These are phyloP conservation scores for Metschnikowia gruessii DNA, from an alignment of 805 yeast genomes.

Conservation along the genomic window DNA sequence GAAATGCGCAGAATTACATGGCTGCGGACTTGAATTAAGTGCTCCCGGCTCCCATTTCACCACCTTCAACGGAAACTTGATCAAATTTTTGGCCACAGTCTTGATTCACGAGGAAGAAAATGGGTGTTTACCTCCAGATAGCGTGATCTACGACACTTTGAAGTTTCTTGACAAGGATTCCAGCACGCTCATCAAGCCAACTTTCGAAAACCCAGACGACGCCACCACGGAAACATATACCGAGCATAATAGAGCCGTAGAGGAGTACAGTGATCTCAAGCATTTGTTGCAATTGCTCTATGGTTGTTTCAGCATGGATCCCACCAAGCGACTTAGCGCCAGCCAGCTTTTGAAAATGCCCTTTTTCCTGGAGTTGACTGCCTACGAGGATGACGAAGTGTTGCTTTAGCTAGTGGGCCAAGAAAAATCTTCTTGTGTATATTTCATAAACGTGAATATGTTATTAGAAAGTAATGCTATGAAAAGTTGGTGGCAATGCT, in stretches of 20 bases:
- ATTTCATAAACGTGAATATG: background rate
- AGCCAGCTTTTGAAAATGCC: conserved; percentile 53
- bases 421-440: background rate
- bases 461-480: conserved; percentile 1
- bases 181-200: conserved; percentile 29
- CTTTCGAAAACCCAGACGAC: conserved; percentile 13
- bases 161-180: conserved; percentile 46
- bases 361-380: conserved; percentile 50
- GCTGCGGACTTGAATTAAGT: conserved; percentile 70
- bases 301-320: conserved; percentile 57
- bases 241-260: conserved; percentile 19
- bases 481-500: conserved; percentile 12
- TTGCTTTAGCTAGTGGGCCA: conserved; percentile 12
- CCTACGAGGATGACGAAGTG: conserved; percentile 35
- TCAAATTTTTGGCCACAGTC: conserved; percentile 29
- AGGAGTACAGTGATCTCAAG: conserved; percentile 39
- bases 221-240: conserved; percentile 17
- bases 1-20: conserved; percentile 80
- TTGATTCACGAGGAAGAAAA: conserved; percentile 45
- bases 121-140: conserved; percentile 64
- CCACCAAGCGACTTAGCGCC: conserved; percentile 54
- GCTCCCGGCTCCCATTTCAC: conserved; percentile 19
- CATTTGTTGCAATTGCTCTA: conserved; percentile 55
- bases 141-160: conserved; percentile 67
- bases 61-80: conserved; percentile 31